Conservation (phyloP, 306 rosid genomes). For the Castanea sativa region DNA sequence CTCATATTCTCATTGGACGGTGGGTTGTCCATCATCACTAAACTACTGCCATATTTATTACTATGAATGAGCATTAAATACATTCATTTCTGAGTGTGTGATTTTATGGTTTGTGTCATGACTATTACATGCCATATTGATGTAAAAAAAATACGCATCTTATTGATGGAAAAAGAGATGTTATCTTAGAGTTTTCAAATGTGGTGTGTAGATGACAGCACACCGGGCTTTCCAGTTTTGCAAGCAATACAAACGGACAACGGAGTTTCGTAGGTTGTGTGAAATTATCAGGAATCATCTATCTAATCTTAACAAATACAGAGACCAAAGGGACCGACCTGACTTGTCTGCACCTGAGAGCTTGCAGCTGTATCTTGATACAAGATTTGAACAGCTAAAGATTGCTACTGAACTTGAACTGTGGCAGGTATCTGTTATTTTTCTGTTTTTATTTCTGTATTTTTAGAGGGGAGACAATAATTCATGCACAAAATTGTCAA, state of each 20-base stretch:
- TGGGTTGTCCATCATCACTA: background rate
- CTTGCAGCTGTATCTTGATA: constrained; percentile 89
- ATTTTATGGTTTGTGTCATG: background rate
- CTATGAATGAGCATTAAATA: background rate
- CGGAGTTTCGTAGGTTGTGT: constrained; percentile 90
- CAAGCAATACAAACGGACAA: constrained; percentile 89
- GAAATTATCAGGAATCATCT: constrained; percentile 92
- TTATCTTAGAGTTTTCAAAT: background rate
- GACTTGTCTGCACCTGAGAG: constrained; percentile 88
- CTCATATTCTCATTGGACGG: background rate
- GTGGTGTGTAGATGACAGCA: constrained; percentile 86
- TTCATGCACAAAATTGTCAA: background rate
- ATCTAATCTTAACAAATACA: constrained; percentile 81
- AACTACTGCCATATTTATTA: background rate
- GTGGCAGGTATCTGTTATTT: constrained; percentile 73
- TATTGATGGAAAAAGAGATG: background rate
- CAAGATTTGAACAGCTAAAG: constrained; percentile 96
- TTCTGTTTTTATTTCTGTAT: background rate
- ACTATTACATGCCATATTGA: background rate
- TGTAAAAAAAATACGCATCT: background rate
- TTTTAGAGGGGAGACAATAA: background rate
- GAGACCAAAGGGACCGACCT: constrained; percentile 94
- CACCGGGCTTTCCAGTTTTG: constrained; percentile 99
- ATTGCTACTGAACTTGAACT: constrained; percentile 92
- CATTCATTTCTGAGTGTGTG: background rate